Evolutionary conservation across 805 yeast species (phyloP).

Genomic region (Scheffersomyces lignosus): DNA sequence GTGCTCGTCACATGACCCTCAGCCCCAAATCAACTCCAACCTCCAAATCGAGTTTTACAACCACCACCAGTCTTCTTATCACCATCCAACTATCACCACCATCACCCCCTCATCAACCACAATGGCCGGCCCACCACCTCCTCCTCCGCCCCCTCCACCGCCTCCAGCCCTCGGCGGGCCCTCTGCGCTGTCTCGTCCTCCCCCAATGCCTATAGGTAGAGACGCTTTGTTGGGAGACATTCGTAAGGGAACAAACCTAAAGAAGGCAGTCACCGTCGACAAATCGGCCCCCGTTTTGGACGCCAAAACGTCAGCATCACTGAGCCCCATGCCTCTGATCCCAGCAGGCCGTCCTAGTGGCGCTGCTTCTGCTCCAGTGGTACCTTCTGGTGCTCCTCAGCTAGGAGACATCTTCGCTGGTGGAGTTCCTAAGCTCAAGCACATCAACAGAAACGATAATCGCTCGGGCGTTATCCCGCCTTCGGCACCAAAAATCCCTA

Average conservation of each 20-base stretch:
- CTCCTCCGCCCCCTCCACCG: constrained; percentile 35
- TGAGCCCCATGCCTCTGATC: constrained; percentile 18
- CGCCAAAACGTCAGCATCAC: constrained; percentile 29
- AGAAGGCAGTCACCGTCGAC: constrained; percentile 45
- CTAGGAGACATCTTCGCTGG: constrained; percentile 74
- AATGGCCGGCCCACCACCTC: constrained; percentile 33
- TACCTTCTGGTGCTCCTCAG: constrained; percentile 41
- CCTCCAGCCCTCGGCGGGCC: constrained; percentile 17
- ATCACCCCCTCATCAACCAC: constrained; percentile 12
- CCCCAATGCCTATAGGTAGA: constrained; percentile 32
- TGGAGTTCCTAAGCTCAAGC: constrained; percentile 72
- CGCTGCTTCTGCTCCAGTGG: constrained; percentile 12
- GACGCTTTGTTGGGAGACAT: constrained; percentile 75
- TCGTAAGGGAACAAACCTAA: constrained; percentile 52
- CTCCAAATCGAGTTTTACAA: background rate
- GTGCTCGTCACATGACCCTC: background rate
- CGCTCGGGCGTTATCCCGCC: constrained; percentile 35
- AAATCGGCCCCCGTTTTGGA: constrained; percentile 61
- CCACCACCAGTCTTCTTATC: constrained; percentile 19
- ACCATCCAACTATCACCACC: constrained; percentile 15
- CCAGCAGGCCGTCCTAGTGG: constrained; percentile 23
- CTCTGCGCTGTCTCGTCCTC: constrained; percentile 6
- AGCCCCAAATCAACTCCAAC: background rate
- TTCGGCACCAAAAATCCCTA: constrained; percentile 41
- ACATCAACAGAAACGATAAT: constrained; percentile 29